These are phyloP conservation scores for Diaporthe nobilis DNA, from an alignment of 2,329 filamentous ascomycete species.

Conservation along the genomic window DNA sequence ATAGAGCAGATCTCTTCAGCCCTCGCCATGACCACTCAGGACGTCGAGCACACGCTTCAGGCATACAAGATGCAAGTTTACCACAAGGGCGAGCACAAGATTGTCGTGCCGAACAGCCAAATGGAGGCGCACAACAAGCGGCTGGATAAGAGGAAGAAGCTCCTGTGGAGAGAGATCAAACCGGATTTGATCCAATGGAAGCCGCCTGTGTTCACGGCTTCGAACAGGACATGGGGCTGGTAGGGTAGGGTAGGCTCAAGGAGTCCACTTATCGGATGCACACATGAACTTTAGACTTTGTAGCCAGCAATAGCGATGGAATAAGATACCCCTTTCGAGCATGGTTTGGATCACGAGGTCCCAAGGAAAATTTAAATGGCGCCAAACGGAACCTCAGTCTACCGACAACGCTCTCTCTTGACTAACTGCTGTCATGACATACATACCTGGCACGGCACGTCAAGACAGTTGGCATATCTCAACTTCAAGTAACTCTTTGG, in stretches of 20 bases:
- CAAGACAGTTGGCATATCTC: neutral
- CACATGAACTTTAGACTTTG: neutral
- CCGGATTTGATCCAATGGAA: slow-evolving; percentile 90
- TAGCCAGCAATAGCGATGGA: slow-evolving; percentile 22
- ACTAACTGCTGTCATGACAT: neutral
- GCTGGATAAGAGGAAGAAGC: slow-evolving; percentile 85
- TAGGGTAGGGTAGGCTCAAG: slow-evolving; percentile 68
- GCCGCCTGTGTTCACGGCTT: slow-evolving; percentile 92
- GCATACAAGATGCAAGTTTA: slow-evolving; percentile 96
- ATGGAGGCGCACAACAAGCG: slow-evolving; percentile 85
- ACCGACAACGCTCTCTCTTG: neutral
- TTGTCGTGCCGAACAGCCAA: slow-evolving; percentile 89
- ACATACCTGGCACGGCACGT: neutral
- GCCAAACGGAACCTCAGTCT: neutral
- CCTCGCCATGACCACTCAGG: slow-evolving; percentile 96
- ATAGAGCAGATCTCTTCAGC: slow-evolving; percentile 86
- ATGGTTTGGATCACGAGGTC: neutral
- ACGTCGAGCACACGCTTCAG: slow-evolving; percentile 95
- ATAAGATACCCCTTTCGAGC: slow-evolving; percentile 41
- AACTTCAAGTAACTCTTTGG: neutral
- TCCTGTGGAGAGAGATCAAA: slow-evolving; percentile 83
- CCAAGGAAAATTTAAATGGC: neutral
- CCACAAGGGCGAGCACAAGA: slow-evolving; percentile 95
- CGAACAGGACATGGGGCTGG: slow-evolving; percentile 96
- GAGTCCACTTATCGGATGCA: neutral